Evolutionary conservation across 2,329 filamentous ascomycete species (phyloP).

Genomic region (Parafenestella ontariensis): DNA sequence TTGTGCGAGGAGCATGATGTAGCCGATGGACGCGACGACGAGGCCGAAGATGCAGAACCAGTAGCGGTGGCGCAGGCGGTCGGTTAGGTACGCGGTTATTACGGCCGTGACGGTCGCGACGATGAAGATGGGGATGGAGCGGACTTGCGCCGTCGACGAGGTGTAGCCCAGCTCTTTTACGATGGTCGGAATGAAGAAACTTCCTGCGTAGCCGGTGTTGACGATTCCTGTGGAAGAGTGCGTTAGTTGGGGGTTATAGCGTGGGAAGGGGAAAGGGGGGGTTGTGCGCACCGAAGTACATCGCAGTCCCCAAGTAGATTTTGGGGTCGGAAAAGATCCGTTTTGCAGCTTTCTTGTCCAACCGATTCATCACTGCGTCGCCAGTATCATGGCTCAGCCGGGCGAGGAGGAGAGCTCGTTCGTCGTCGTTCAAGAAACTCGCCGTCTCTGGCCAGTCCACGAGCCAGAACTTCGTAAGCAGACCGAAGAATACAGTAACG

Average conservation of each 20-base stretch:
- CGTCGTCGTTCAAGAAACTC: constrained; percentile 33
- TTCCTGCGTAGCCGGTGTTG: constrained; percentile 56
- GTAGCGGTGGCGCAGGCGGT: constrained; percentile 61
- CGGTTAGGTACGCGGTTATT: constrained; percentile 54
- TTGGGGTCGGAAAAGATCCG: constrained; percentile 53
- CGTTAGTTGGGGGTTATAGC: background rate
- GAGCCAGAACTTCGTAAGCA: constrained; percentile 59
- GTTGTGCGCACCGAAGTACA: constrained; percentile 24
- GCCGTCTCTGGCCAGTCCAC: constrained; percentile 57
- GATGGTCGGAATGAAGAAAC: constrained; percentile 52
- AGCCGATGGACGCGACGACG: constrained; percentile 60
- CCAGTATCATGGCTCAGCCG: constrained; percentile 37
- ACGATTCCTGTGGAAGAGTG: constrained; percentile 41
- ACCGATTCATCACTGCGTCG: constrained; percentile 59
- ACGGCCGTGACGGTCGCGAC: constrained; percentile 48
- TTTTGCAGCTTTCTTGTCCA: constrained; percentile 56
- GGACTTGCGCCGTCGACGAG: constrained; percentile 45
- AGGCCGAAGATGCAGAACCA: constrained; percentile 60
- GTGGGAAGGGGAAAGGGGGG: background rate
- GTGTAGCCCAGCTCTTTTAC: constrained; percentile 51
- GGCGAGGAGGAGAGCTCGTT: constrained; percentile 38
- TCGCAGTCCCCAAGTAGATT: constrained; percentile 34
- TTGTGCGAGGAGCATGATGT: constrained; percentile 61
- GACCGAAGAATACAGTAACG: constrained; percentile 45
- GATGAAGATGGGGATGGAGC: constrained; percentile 49